Evolutionary conservation across 208 protist genomes (phyloP).

Genomic region (Leishmania tropica): DNA sequence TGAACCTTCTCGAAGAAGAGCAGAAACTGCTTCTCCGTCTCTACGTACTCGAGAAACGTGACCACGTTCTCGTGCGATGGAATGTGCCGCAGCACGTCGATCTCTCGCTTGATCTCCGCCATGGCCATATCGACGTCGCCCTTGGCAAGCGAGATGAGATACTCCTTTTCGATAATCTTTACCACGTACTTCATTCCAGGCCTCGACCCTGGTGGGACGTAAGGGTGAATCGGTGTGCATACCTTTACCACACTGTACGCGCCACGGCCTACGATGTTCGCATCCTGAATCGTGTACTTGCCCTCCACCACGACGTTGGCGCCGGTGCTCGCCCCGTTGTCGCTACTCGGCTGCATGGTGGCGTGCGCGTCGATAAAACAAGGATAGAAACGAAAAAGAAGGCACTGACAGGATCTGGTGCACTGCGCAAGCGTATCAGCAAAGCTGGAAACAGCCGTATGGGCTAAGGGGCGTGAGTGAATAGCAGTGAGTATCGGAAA

Average conservation of each 20-base stretch:
- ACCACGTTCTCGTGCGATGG: constrained; percentile 88
- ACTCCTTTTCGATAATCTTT: constrained; percentile 92
- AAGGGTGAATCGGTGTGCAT: constrained; percentile 67
- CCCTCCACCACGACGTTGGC: constrained; percentile 52
- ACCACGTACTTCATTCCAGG: constrained; percentile 87
- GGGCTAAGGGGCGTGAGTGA: constrained; percentile 6
- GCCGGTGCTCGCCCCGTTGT: constrained; percentile 1
- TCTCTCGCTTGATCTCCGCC: constrained; percentile 91
- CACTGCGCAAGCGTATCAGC: background rate
- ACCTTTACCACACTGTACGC: constrained; percentile 92
- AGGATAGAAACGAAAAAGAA: constrained; percentile 1
- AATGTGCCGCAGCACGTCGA: constrained; percentile 88
- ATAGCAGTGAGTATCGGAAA: constrained; percentile 1
- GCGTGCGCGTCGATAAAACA: constrained; percentile 4
- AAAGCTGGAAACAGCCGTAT: constrained; percentile 10
- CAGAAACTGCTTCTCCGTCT: constrained; percentile 84
- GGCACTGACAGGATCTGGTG: background rate
- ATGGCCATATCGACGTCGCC: constrained; percentile 87
- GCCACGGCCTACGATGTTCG: constrained; percentile 80
- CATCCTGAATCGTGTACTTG: constrained; percentile 83
- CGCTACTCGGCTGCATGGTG: constrained; percentile 12
- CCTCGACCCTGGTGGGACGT: constrained; percentile 68
- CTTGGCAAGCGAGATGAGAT: constrained; percentile 85
- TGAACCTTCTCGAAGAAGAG: constrained; percentile 90
- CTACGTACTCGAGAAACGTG: constrained; percentile 89